Conservation (phyloP, 805 yeast genomes). For the Blastobotrys parvus region DNA sequence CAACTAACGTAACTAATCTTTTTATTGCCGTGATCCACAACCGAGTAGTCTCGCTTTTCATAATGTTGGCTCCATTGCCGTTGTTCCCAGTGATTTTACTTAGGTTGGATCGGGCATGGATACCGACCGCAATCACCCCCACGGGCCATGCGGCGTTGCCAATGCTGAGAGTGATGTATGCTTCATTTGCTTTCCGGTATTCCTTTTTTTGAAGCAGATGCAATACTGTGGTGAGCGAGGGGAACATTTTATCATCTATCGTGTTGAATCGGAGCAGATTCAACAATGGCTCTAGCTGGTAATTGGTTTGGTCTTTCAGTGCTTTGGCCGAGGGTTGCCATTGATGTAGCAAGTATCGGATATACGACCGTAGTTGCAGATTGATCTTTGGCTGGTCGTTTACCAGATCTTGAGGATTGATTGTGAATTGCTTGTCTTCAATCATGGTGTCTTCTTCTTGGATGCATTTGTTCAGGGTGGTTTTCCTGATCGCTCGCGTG, state of each 20-base stretch:
- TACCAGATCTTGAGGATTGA: conserved; percentile 29
- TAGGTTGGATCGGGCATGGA: conserved; percentile 65
- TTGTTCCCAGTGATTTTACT: conserved; percentile 46
- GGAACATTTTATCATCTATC: conserved; percentile 35
- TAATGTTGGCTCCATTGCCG: conserved; percentile 32
- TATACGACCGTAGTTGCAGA: conserved; percentile 39
- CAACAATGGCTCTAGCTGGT: conserved; percentile 41
- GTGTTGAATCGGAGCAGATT: conserved; percentile 41
- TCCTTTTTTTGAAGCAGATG: conserved; percentile 50
- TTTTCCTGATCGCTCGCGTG: not conserved
- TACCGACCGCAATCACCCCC: conserved; percentile 72
- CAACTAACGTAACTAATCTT: conserved; percentile 55
- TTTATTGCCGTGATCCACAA: conserved; percentile 71
- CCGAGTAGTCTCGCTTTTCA: conserved; percentile 69
- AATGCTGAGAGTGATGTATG: conserved; percentile 66
- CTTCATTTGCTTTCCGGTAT: conserved; percentile 49
- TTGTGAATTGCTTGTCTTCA: conserved; percentile 12
- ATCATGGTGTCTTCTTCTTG: not conserved
- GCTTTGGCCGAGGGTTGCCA: conserved; percentile 30
- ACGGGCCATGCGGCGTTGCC: conserved; percentile 93
- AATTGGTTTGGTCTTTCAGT: conserved; percentile 26
- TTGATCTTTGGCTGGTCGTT: conserved; percentile 27
- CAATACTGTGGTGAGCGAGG: conserved; percentile 51
- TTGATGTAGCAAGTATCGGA: conserved; percentile 34
- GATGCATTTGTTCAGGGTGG: conserved; percentile 9